Base-by-base conservation (phyloP, 345 rosid species). In the Hibiscus tridactylites region DNA sequence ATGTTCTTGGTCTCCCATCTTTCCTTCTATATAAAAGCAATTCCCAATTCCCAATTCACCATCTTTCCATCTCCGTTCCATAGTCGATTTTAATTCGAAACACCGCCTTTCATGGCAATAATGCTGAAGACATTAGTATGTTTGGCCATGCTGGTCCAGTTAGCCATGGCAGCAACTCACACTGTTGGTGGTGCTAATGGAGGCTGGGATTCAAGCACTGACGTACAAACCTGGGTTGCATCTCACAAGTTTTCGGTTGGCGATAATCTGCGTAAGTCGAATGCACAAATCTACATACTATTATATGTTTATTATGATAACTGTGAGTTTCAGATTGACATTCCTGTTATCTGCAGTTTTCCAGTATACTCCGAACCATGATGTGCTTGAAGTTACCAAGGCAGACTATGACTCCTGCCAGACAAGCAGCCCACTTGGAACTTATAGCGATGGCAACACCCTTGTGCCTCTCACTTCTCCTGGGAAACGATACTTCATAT, bases 401-500 rank as follows among this genome's bases (percentile, higher is more conserved):
- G 73, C 88, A 1, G 87, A 81, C 58, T 86, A 82, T 35, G 91
- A 86, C 71, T 70, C 85, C 67, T 90, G 96, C 76, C 85, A 79
- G 79, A 56, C 73, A 24, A 68, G 79, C 65, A 86, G 37, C 77
- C 81, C 89, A 17, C 74, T 87, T 29, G 74, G 73, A 58, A 67
- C 87, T 1, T 74, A 82, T 44, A 81, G 63, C 11, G 84, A 78
- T 49, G 89, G 98, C 74, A 79, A 76, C 80, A 86, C 92, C 21
- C 65, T 73, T 49, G 79, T 92, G 65, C 70, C 88, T 33, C 84
- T 90, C 6, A 59, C 88, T 9, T 74, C 96, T 17, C 81, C 92
- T 1, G 96, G 92, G 16, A 86, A 87, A 74, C 84, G 95, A 80
- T 90, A 92, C 85, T 92, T 92, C 86, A 85, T 86, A 68, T 90